Conservation (phyloP, 371 early-diverging fungal species). For the Gilbertella persicaria region DNA sequence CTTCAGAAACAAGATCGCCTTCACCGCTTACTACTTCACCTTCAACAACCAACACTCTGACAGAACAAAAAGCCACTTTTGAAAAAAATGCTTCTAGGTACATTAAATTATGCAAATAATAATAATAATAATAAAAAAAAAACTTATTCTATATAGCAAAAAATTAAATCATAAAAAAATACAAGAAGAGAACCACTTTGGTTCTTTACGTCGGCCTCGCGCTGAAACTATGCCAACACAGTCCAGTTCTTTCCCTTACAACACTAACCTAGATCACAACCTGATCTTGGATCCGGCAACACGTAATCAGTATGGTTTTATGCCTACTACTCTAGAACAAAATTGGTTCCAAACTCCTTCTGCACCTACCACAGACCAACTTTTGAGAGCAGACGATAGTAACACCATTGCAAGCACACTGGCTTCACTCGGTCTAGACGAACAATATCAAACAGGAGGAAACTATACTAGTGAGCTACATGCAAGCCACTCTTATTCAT, state of each 20-base stretch:
- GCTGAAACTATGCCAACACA: slow-evolving; percentile 74
- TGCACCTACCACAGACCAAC: slow-evolving; percentile 39
- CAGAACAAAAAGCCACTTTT: neutral
- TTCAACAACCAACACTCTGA: neutral
- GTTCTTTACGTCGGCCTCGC: slow-evolving; percentile 61
- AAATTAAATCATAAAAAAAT: neutral
- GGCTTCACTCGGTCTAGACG: slow-evolving; percentile 74
- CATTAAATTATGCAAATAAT: no score
- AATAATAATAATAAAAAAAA: neutral
- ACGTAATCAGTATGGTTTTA: neutral
- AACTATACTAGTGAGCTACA: slow-evolving; percentile 13
- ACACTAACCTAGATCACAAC: slow-evolving; percentile 18
- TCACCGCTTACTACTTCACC: slow-evolving; percentile 2
- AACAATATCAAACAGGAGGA: slow-evolving; percentile 21
- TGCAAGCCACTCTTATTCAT: slow-evolving; percentile 33
- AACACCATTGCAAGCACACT: slow-evolving; percentile 65
- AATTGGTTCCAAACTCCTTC: slow-evolving; percentile 38
- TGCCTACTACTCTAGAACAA: neutral
- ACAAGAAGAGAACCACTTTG: slow-evolving; percentile 1
- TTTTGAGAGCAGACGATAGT: slow-evolving; percentile 27
- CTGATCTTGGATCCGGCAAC: neutral
- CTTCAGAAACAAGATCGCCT: slow-evolving; percentile 9
- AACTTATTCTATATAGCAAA: neutral
- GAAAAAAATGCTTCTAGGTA: neutral
- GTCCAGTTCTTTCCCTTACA: slow-evolving; percentile 42